Conservation (phyloP, 2,329 filamentous ascomycete genomes). For the Fusarium hainanense region DNA sequence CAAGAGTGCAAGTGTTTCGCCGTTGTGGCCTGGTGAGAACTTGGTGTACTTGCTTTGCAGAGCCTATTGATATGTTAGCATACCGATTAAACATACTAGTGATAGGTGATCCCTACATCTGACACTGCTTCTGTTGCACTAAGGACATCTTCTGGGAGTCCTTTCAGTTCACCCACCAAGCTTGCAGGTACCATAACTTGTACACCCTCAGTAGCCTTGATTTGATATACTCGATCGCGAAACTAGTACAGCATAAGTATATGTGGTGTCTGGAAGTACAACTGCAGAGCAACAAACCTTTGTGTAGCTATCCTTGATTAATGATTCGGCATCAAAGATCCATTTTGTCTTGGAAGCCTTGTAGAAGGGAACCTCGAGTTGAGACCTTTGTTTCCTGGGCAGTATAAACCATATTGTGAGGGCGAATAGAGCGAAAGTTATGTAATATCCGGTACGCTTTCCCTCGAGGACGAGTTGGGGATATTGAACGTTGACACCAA, state of each 20-base stretch:
- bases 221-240: conserved; percentile 61
- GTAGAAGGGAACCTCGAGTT: conserved; percentile 58
- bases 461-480: conserved; percentile 42
- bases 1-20: conserved; percentile 57
- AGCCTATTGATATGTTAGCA: conserved; percentile 50
- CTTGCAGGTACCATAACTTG: conserved; percentile 60
- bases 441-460: conserved; percentile 55
- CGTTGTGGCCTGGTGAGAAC: conserved; percentile 60
- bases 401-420: conserved; percentile 55
- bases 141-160: conserved; percentile 60
- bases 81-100: neutral
- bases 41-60: conserved; percentile 64
- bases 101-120: conserved; percentile 51
- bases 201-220: conserved; percentile 62
- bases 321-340: conserved; percentile 62
- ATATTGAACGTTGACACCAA: conserved; percentile 35
- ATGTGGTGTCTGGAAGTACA: neutral
- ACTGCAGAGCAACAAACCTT: conserved; percentile 51
- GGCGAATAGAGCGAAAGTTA: conserved; percentile 52
- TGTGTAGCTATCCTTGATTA: conserved; percentile 61
- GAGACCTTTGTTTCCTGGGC: conserved; percentile 45
- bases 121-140: conserved; percentile 61
- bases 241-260: conserved; percentile 53
- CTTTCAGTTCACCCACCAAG: conserved; percentile 59
- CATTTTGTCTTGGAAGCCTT: conserved; percentile 61